Evolutionary conservation across 192 early-diverging fungal species (phyloP).

Genomic region (Podochytrium sp.): DNA sequence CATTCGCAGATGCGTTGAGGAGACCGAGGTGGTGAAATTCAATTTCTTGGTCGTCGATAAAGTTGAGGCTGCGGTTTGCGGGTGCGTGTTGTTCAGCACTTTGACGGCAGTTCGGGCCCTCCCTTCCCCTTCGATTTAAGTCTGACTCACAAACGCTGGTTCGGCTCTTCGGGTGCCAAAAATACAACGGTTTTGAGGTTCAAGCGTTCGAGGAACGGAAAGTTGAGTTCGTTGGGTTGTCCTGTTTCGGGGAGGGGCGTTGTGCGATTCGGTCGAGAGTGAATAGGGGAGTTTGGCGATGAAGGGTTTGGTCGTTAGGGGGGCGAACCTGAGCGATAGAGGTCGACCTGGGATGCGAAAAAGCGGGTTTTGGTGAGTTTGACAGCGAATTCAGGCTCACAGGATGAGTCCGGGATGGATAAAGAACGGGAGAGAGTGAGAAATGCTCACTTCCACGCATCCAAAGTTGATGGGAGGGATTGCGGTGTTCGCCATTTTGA

Average conservation of each 20-base stretch:
- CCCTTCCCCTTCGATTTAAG: no score
- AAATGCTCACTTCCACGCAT: conserved; percentile 16
- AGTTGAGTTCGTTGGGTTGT: conserved; percentile 99
- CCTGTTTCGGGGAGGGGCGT: conserved; percentile 7
- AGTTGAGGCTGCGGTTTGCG: conserved; percentile 68
- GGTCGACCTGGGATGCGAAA: conserved; percentile 76
- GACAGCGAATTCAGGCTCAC: not conserved
- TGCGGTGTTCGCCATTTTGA: conserved; percentile 15
- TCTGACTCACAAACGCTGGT: conserved; percentile 89
- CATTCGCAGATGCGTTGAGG: conserved; percentile 74
- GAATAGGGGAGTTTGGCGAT: not conserved
- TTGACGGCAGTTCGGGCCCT: no score
- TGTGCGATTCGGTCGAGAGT: not conserved
- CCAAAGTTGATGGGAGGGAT: conserved; percentile 31
- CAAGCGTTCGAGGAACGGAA: conserved; percentile 96
- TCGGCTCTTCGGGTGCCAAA: conserved; percentile 96
- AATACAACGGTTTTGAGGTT: conserved; percentile 92
- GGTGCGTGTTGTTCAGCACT: no score
- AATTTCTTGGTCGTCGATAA: conserved; percentile 98
- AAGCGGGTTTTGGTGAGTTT: not conserved
- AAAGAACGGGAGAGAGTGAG: not conserved
- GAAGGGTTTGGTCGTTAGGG: not conserved
- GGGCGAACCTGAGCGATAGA: conserved; percentile 82
- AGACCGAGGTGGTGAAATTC: conserved; percentile 89
- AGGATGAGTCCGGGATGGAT: not conserved